These are phyloP conservation scores for Bertia moriformis DNA, from an alignment of 2,329 filamentous ascomycete species.

Conservation along the genomic window DNA sequence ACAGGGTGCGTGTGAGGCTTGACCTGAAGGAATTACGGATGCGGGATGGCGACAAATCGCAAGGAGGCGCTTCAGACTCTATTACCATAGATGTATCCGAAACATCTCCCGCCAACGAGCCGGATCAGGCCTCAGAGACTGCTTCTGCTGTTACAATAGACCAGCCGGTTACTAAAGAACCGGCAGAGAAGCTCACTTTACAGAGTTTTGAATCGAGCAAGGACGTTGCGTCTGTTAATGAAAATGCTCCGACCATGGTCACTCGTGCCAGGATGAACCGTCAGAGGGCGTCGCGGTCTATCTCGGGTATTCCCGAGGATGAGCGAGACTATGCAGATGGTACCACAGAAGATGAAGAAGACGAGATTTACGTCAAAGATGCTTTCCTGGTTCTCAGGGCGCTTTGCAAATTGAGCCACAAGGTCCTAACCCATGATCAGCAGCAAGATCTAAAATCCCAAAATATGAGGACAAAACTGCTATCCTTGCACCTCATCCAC, in stretches of 20 bases:
- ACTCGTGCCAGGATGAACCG: constrained; percentile 39
- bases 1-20: constrained; percentile 74
- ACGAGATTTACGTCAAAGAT: constrained; percentile 64
- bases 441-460: constrained; percentile 58
- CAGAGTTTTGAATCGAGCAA: constrained; percentile 57
- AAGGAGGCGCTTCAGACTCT: not conserved
- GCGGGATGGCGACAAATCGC: constrained; percentile 39
- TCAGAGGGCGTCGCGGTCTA: constrained; percentile 14
- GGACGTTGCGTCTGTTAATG: constrained; percentile 50
- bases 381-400: constrained; percentile 63
- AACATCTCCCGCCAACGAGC: not conserved
- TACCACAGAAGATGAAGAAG: constrained; percentile 26
- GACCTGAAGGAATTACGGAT: constrained; percentile 65
- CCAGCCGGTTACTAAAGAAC: constrained; percentile 8
- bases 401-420: constrained; percentile 64
- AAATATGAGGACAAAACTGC: constrained; percentile 61
- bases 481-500: constrained; percentile 60
- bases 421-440: constrained; percentile 53
- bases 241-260: constrained; percentile 54
- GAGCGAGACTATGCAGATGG: constrained; percentile 8
- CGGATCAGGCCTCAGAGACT: not conserved
- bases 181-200: constrained; percentile 43
- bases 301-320: constrained; percentile 21
- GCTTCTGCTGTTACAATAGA: not conserved
- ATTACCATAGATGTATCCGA: not conserved